Evolutionary conservation across 73 alveolate genomes (phyloP).

Genomic region (Paramecium biaurelia): DNA sequence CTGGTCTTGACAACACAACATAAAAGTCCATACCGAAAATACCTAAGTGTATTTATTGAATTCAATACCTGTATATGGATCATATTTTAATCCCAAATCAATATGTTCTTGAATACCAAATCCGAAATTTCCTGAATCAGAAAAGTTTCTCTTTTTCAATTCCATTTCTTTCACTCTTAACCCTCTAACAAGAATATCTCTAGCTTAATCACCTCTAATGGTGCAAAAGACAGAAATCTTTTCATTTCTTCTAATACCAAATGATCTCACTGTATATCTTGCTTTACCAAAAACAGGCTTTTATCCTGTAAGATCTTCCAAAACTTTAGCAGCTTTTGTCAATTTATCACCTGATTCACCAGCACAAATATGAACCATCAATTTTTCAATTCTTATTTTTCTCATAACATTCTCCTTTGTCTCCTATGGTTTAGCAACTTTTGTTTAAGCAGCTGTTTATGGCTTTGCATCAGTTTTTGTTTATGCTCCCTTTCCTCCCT

Average conservation of each 20-base stretch:
- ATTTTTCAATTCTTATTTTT: slow-evolving; percentile 73
- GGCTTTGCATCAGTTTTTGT: slow-evolving; percentile 14
- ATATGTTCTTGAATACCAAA: slow-evolving; percentile 82
- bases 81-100: slow-evolving; percentile 84
- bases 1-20: slow-evolving; percentile 77
- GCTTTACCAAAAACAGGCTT: slow-evolving; percentile 81
- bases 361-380: slow-evolving; percentile 75
- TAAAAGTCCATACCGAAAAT: slow-evolving; percentile 84
- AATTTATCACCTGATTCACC: slow-evolving; percentile 84
- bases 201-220: slow-evolving; percentile 83
- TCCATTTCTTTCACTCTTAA: slow-evolving; percentile 81
- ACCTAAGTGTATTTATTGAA: slow-evolving; percentile 12
- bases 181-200: slow-evolving; percentile 76
- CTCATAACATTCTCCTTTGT: slow-evolving; percentile 71
- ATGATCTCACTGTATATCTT: slow-evolving; percentile 79
- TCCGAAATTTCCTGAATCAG: slow-evolving; percentile 78
- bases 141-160: slow-evolving; percentile 71
- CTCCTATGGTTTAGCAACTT: slow-evolving; percentile 11
- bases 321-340: slow-evolving; percentile 79
- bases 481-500: background rate
- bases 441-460: background rate
- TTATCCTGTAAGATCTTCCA: slow-evolving; percentile 76
- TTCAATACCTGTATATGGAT: slow-evolving; percentile 68
- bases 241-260: slow-evolving; percentile 81
- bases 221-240: slow-evolving; percentile 78